Base-by-base conservation (phyloP, 2,329 filamentous ascomycete species). In the Corniculantispora saksenae region DNA sequence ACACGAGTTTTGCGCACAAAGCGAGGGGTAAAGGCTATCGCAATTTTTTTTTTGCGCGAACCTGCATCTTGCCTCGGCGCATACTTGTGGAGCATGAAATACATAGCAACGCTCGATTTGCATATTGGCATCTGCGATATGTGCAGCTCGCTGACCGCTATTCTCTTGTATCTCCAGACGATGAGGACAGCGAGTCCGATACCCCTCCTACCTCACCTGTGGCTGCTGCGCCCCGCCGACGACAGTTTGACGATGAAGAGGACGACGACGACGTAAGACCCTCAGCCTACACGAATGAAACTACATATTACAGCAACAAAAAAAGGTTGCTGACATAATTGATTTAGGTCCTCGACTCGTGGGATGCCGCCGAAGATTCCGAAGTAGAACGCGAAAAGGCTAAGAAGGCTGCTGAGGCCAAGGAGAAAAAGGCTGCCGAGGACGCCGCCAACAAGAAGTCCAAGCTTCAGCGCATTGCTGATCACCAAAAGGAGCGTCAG, bases 381-480 rank as follows among this genome's bases (percentile, higher is more conserved):
- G 95, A 99, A 74, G 94, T 89, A 72, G 95, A 99, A 83, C 91
- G 93, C 73, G 94, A 97, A 80, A 99, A 98, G 84, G 92, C 87
- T 32, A 91, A 91, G 80, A 95, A 94, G 82, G 93, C 89, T 59
- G 90, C 86, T 7, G 94, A 92, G 75, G 91, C 88, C 61, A 96
- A 97, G 80, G 92, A 91, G 66, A 96, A 96, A 80, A 93, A 92
- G 32, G 93, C 94, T 0, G 94, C 91, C 53, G 92, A 93, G 73
- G 93, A 93, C 9, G 92, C 91, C 51, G 93, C 93, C 61, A 92
- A 89, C 74, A 96, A 97, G 84, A 98, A 98, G 83, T 86, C 88
- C 76, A 97, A 94, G 83, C 80, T 89, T 45, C 86, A 96, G 81
- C 91, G 94, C 72, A 89, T 97, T 78, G 90, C 92, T 71, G 93